These are phyloP conservation scores for Gilbertella persicaria DNA, from an alignment of 371 early-diverging fungal genomes.

Conservation along the genomic window DNA sequence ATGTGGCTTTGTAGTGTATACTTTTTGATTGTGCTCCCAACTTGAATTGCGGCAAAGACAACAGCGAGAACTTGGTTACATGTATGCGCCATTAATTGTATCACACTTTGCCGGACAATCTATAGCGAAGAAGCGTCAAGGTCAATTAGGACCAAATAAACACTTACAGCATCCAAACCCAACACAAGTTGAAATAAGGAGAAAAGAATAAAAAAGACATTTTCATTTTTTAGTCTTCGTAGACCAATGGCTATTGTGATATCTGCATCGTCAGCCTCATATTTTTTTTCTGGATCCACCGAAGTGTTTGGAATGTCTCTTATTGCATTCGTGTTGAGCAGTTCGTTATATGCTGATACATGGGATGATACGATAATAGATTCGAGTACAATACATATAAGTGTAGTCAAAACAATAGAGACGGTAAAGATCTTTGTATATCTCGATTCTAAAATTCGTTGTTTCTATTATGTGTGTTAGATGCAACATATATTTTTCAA, in stretches of 20 bases:
- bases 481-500: too few species aligned
- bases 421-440: constrained; percentile 31
- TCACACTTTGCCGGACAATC: constrained; percentile 52
- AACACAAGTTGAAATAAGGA: constrained; percentile 48
- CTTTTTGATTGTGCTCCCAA: constrained; percentile 43
- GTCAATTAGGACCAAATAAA: neutral
- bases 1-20: constrained; percentile 10
- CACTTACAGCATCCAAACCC: constrained; percentile 51
- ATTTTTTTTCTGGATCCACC: constrained; percentile 7
- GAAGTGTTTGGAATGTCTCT: constrained; percentile 4
- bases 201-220: constrained; percentile 47
- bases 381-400: constrained; percentile 44
- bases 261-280: constrained; percentile 14
- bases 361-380: constrained; percentile 37
- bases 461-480: too few species aligned
- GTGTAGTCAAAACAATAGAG: constrained; percentile 27
- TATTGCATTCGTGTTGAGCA: constrained; percentile 7
- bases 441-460: constrained; percentile 33
- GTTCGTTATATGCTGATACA: constrained; percentile 21
- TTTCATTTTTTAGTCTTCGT: constrained; percentile 46
- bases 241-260: constrained; percentile 18
- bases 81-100: constrained; percentile 49
- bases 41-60: constrained; percentile 45
- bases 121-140: constrained; percentile 7
- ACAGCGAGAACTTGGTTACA: constrained; percentile 33